Evolutionary conservation across 345 rosid species (phyloP).

Genomic region (Eucalyptus pumila): DNA sequence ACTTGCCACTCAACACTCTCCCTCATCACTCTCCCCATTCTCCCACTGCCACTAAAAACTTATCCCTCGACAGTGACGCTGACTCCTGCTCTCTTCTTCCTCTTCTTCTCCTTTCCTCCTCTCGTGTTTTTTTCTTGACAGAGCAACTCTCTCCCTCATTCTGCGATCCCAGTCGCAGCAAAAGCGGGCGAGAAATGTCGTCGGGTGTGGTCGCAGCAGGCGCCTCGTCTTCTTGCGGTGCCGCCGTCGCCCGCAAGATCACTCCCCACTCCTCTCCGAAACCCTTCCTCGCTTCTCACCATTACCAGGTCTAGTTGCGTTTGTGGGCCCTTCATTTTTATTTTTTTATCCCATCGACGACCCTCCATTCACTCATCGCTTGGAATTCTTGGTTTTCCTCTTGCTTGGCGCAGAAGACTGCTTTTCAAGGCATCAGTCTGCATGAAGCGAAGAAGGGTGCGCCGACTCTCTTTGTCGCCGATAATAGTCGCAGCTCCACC

Average conservation of each 20-base stretch:
- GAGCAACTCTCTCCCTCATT: background rate
- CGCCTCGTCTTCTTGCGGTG: conserved; percentile 24
- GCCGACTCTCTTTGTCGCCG: conserved; percentile 24
- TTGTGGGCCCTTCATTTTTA: background rate
- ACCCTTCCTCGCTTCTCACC: background rate
- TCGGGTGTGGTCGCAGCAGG: conserved; percentile 14
- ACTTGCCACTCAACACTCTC: background rate
- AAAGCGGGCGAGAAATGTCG: conserved; percentile 3
- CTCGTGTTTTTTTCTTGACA: background rate
- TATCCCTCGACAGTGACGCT: background rate
- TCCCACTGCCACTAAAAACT: background rate
- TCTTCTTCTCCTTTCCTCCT: background rate
- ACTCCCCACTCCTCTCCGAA: background rate
- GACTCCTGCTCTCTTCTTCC: background rate
- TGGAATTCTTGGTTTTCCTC: background rate
- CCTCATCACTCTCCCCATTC: background rate
- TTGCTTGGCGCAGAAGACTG: conserved; percentile 25
- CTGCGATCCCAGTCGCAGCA: background rate
- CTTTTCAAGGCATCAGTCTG: conserved; percentile 57
- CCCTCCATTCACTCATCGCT: background rate
- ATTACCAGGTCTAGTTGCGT: conserved; percentile 2
- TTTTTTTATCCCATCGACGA: background rate
- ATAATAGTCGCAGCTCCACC: background rate
- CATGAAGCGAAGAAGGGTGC: conserved; percentile 41
- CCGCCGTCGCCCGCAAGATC: conserved; percentile 8